These are phyloP conservation scores for Staphylotrichum tortipilum DNA, from an alignment of 495 filamentous ascomycete species.

Conservation along the genomic window DNA sequence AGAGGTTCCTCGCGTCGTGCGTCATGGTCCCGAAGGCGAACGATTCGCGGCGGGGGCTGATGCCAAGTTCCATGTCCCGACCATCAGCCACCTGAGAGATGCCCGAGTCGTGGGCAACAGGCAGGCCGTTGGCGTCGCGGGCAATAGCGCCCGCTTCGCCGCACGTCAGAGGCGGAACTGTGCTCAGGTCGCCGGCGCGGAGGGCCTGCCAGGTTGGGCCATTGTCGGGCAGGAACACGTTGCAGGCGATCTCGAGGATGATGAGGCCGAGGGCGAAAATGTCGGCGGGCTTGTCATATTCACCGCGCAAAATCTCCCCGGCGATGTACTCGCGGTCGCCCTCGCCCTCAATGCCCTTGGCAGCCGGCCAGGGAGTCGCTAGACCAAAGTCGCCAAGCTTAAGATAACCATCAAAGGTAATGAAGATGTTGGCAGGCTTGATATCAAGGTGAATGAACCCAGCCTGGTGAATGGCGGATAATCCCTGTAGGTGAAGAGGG, in stretches of 20 bases:
- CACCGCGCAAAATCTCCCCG: slow-evolving; percentile 76
- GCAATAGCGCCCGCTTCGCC: slow-evolving; percentile 60
- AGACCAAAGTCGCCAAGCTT: slow-evolving; percentile 97
- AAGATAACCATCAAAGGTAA: slow-evolving; percentile 80
- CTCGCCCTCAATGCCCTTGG: slow-evolving; percentile 72
- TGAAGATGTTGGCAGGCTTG: slow-evolving; percentile 90
- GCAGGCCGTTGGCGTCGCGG: slow-evolving; percentile 66
- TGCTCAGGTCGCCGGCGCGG: slow-evolving; percentile 75
- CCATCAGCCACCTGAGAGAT: slow-evolving; percentile 27
- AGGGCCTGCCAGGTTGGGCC: slow-evolving; percentile 82
- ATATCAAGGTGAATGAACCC: slow-evolving; percentile 91
- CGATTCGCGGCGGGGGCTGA: slow-evolving; percentile 11
- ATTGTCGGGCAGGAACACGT: slow-evolving; percentile 85
- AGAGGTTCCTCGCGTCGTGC: slow-evolving; percentile 34
- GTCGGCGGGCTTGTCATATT: slow-evolving; percentile 83
- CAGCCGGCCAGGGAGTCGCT: slow-evolving; percentile 70
- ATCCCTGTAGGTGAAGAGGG: slow-evolving; percentile 50
- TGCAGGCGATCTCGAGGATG: slow-evolving; percentile 86
- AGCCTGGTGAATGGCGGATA: slow-evolving; percentile 78
- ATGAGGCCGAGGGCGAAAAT: slow-evolving; percentile 90
- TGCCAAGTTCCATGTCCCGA: slow-evolving; percentile 6
- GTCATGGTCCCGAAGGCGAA: slow-evolving; percentile 22
- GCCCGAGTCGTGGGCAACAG: slow-evolving; percentile 36
- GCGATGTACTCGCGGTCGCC: slow-evolving; percentile 95
- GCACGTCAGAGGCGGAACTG: slow-evolving; percentile 73